Evolutionary conservation across 345 rosid species (phyloP), one percentile per base, ranked within the genome.

Genomic region (Lumnitzera littorea): DNA sequence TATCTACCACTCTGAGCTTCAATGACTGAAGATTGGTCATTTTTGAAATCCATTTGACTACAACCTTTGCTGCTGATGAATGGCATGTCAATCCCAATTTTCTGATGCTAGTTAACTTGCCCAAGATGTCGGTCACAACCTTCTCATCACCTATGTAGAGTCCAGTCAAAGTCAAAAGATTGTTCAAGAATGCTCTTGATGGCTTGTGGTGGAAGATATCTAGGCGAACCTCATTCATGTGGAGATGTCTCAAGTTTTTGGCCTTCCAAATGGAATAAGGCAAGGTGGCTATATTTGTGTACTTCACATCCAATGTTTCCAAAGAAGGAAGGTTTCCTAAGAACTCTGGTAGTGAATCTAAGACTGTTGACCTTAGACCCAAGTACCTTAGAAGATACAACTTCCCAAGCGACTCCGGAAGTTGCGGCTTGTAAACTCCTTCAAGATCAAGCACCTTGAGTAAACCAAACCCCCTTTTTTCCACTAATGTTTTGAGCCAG

Each of bases 231-330:
- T 54, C 65, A 4, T 70, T 65, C 69, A 74, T 3, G 48, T 62
- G 65, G 12, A 74, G 71, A 62, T 78, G 76, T 7, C 67, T 41
- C 16, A 78, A 69, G 17, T 48, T 60, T 47, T 68, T 65, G 0
- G 53, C 52, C 63, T 36, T 60, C 78, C 75, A 70, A 41, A 70
- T 65, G 9, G 76, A 73, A 41, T 11, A 46, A 3, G 78, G 76
- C 64, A 77, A 15, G 24, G 48, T 48, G 54, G 62, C 46, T 24
- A 78, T 69, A 0, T 55, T 65, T 1, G 82, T 78, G 61, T 70
- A 74, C 74, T 78, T 78, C 71, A 74, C 49, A 62, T 78, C 82
- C 49, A 74, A 56, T 24, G 78, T 73, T 63, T 78, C 78, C 11
- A 78, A 69, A 66, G 46, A 20, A 0, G 52, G 67, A 31, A 74